Evolutionary conservation across 768 basidiomycete species (phyloP), one percentile per base, ranked within the genome.

Genomic region (Agrocybe pediades): DNA sequence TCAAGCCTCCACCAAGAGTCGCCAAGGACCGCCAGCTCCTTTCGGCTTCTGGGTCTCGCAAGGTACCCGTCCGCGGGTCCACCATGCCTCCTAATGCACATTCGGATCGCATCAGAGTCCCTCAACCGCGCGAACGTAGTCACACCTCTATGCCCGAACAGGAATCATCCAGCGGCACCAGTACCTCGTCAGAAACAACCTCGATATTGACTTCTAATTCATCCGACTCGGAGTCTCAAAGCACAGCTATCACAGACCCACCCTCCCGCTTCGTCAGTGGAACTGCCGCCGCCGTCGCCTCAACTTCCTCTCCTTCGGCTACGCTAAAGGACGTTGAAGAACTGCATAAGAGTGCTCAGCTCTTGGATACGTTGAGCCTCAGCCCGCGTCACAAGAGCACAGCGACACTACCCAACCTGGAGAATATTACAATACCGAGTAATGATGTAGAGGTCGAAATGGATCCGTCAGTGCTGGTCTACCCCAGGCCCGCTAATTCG

Each of bases 401-500:
- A 47, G 61, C 68, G 51, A 72, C 75, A n/a, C 64, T 79, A 44
- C 74, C 64, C 23, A 59, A 56, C 47, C 54, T 70, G 42, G 52
- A 36, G 53, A 33, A 57, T 63, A 53, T 57, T 62, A 51, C 68
- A 66, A 36, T 63, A 62, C 6, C 68, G 69, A n/a, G 75, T 77
- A 26, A 81, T 79, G 53, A 77, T 36, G 33, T 11, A n/a, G 33
- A 79, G 2, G 57, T 63, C 15, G 77, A 88, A 63, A 82, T 86
- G 79, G 88, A 92, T 63, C 84, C 84, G 6, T 88, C 87, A 15
- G 92, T 95, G 30, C 72, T 88, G 60, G 75, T 74, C 16, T 86
- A 94, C 68, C 88, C 85, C 20, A 81, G 92, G 44, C 90, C 93
- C 15, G 85, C 80, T 9, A 78, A 82, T 47, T 89, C 87, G 11